Evolutionary conservation across 2,329 filamentous ascomycete genomes (phyloP).

Genomic region (Fusarium sp.): DNA sequence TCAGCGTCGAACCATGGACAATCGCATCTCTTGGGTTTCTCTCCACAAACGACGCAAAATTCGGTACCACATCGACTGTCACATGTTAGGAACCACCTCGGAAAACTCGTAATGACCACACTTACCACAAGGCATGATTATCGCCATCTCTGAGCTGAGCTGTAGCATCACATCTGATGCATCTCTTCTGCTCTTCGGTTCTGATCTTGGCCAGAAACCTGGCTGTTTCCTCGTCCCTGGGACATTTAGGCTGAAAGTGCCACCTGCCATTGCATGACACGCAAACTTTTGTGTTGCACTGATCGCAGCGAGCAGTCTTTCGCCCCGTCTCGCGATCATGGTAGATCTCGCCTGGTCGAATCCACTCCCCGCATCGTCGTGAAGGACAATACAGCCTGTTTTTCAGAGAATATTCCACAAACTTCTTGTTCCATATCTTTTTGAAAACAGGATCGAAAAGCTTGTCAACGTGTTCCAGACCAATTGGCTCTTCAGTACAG

Average conservation of each 20-base stretch:
- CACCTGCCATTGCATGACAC: slow-evolving; percentile 77
- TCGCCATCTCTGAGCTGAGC: slow-evolving; percentile 86
- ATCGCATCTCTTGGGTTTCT: slow-evolving; percentile 84
- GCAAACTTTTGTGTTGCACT: slow-evolving; percentile 81
- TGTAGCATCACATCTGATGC: slow-evolving; percentile 77
- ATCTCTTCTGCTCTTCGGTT: slow-evolving; percentile 78
- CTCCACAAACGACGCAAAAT: slow-evolving; percentile 88
- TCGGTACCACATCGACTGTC: slow-evolving; percentile 79
- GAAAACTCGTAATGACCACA: neutral
- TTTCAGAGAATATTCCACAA: slow-evolving; percentile 77
- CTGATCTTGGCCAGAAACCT: slow-evolving; percentile 73
- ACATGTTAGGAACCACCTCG: slow-evolving; percentile 20
- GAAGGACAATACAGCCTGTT: slow-evolving; percentile 83
- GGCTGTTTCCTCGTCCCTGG: slow-evolving; percentile 74
- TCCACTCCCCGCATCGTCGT: slow-evolving; percentile 80
- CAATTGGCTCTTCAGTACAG: slow-evolving; percentile 78
- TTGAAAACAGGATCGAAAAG: slow-evolving; percentile 82
- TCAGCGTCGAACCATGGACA: slow-evolving; percentile 83
- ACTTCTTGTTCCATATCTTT: slow-evolving; percentile 82
- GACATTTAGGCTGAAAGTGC: slow-evolving; percentile 77
- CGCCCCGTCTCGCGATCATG: slow-evolving; percentile 66
- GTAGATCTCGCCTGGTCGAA: slow-evolving; percentile 76
- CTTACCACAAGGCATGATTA: slow-evolving; percentile 89
- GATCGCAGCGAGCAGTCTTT: slow-evolving; percentile 75
- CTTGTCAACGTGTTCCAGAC: slow-evolving; percentile 78